These are phyloP conservation scores for Suillus lakei DNA, from an alignment of 768 basidiomycete species.

Conservation along the genomic window DNA sequence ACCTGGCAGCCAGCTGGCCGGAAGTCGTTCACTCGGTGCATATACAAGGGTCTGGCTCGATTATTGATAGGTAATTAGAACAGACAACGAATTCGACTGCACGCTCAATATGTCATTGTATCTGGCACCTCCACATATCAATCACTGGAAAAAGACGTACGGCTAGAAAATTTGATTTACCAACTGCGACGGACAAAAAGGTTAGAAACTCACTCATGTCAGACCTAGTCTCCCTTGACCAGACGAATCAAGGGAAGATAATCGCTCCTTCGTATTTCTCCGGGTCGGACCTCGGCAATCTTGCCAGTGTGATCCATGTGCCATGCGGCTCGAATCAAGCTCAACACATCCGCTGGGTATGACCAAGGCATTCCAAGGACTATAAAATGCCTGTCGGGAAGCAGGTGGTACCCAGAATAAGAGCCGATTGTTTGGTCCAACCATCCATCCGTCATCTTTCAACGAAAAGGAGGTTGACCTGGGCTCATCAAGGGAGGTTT, in stretches of 20 bases:
- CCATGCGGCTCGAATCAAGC: slow-evolving; percentile 10
- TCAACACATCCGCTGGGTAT: slow-evolving; percentile 4
- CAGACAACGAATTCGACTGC: background rate
- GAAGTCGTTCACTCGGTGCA: background rate
- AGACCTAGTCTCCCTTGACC: background rate
- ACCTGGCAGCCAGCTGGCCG: background rate
- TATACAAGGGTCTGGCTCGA: background rate
- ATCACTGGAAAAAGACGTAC: background rate
- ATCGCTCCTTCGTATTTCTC: background rate
- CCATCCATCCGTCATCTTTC: background rate
- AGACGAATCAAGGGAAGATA: background rate
- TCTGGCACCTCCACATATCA: background rate
- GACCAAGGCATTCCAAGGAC: background rate
- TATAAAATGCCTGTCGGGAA: background rate
- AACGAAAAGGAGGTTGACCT: background rate
- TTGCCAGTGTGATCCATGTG: background rate
- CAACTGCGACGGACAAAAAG: background rate
- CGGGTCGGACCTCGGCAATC: background rate
- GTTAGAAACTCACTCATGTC: background rate
- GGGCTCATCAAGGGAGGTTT: background rate
- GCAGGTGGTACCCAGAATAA: background rate
- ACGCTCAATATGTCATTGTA: background rate
- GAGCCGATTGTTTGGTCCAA: background rate
- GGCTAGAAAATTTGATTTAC: background rate
- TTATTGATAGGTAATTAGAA: background rate